Evolutionary conservation across 768 basidiomycete species (phyloP), one percentile per base, ranked within the genome.

Genomic region (Mycena floridula): DNA sequence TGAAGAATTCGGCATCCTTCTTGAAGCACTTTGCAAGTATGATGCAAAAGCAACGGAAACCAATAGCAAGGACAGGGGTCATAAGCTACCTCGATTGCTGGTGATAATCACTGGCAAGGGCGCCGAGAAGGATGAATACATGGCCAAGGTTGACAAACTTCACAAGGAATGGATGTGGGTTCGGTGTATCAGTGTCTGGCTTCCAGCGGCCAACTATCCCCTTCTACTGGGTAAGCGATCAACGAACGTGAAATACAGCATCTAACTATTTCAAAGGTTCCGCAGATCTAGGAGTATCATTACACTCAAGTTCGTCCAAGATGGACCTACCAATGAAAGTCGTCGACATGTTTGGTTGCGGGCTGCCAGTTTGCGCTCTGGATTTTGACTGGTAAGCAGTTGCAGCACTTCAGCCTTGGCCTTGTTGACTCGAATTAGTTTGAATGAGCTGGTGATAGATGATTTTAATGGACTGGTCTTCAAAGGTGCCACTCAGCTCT

Each of bases 311-410:
- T 60, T 91, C 90, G 0, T 94, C 90, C 2, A 86, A 78, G 1
- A 66, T 93, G 45, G 96, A 99, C 63, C 68, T 99, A 44, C 96
- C 96, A 3, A 99, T 99, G 96, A 99, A 99, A 63, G 82, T 99
- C 4, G 92, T 99, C 6, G 96, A 99, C 61, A 97, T 98, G 95
- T 97, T 98, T 66, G 96, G 96, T 4, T 97, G 94, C 54, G 85
- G 85, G 4, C 69, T 98, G 45, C 95, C 95, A 0, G 96, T 97
- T 7, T 87, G 94, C 49, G 94, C 96, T 0, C 72, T 92, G 3
- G 73, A 82, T 40, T 99, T 95, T 57, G 66, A 72, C 32, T 95
- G 90, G 93, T 94, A 49, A 53, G 11, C 23, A 24, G 24, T 46
- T 13, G 23, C 40, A 18, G n/a, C 30, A 43, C 35, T 43, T 37